Conservation (phyloP, 2,329 filamentous ascomycete genomes). For the Epichloe hybrida region DNA sequence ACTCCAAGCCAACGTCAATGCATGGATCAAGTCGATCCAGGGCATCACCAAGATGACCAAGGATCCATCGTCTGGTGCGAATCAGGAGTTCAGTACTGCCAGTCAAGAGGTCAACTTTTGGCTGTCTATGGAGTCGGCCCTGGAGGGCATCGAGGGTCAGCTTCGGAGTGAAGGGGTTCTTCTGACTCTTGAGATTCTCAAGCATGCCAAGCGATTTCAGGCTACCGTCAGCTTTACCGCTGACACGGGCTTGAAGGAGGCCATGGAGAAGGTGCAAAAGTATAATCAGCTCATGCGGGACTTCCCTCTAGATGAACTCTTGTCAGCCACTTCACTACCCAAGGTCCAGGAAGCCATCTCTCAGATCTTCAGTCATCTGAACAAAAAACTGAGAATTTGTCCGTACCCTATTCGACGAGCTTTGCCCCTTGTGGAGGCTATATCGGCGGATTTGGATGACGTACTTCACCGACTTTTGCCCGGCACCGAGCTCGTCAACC, state of each 20-base stretch:
- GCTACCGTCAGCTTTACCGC: conserved; percentile 93
- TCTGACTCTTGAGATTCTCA: conserved; percentile 85
- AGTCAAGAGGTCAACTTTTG: conserved; percentile 99
- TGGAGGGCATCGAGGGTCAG: conserved; percentile 85
- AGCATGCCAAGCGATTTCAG: conserved; percentile 95
- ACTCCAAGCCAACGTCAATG: conserved; percentile 84
- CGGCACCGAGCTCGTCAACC: conserved; percentile 76
- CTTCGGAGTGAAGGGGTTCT: conserved; percentile 77
- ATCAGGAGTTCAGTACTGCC: conserved; percentile 50
- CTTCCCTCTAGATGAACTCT: conserved; percentile 86
- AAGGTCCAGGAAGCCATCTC: conserved; percentile 83
- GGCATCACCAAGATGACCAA: conserved; percentile 88
- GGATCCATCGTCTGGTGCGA: conserved; percentile 54
- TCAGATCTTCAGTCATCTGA: conserved; percentile 85
- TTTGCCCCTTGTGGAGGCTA: conserved; percentile 87
- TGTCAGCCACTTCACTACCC: conserved; percentile 77
- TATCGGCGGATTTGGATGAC: conserved; percentile 82
- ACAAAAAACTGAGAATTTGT: conserved; percentile 94
- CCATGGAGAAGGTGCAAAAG: conserved; percentile 90
- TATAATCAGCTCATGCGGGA: conserved; percentile 99
- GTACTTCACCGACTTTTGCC: conserved; percentile 76
- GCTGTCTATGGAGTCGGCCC: conserved; percentile 87
- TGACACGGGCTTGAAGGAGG: conserved; percentile 91
- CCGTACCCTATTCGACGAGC: conserved; percentile 89
- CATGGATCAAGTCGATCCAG: conserved; percentile 98